phyloP scores from a whole-genome alignment of 805 yeast species.

The Cyberlindnera amylophila region DNA sequence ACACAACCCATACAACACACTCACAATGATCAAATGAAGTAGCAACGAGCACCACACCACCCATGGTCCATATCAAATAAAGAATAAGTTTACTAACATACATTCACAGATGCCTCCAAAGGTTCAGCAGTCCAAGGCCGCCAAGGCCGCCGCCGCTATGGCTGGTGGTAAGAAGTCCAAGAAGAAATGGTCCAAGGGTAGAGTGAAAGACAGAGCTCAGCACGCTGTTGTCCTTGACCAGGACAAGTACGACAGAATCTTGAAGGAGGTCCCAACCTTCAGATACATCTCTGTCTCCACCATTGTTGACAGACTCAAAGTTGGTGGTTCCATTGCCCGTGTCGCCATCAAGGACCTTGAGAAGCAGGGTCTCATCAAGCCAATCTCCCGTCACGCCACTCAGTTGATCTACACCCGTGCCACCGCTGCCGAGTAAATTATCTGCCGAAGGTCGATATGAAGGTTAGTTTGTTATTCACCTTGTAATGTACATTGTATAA shows the following conservation, averaged over 20 bases:
- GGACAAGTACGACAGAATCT: constrained; percentile 97
- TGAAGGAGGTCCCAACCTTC: constrained; percentile 99
- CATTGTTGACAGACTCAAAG: constrained; percentile 97
- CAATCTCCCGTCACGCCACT: constrained; percentile 91
- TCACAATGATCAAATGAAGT: neutral
- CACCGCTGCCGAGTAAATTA: constrained; percentile 51
- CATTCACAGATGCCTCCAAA: constrained; percentile 88
- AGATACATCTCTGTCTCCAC: constrained; percentile 97
- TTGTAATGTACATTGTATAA: constrained; percentile 29
- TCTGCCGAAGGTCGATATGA: neutral
- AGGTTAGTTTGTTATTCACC: constrained; percentile 2
- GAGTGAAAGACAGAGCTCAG: constrained; percentile 99
- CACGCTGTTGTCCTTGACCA: constrained; percentile 97
- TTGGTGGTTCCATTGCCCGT: constrained; percentile 99
- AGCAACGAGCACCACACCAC: neutral
- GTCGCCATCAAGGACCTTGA: constrained; percentile 95
- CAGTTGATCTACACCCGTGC: constrained; percentile 95
- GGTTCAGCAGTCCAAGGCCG: constrained; percentile 98
- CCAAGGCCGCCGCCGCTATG: constrained; percentile 99
- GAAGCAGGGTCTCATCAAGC: constrained; percentile 90
- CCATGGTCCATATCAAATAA: neutral
- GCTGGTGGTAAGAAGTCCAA: constrained; percentile 99
- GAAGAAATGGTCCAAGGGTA: constrained; percentile 99
- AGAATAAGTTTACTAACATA: constrained; percentile 20
- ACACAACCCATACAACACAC: neutral